A percentile compares a stretch with the other conserved stretches of the same genome.
Conservation (phyloP, 495 filamentous ascomycete species). For the Entonaema liquescens region DNA sequence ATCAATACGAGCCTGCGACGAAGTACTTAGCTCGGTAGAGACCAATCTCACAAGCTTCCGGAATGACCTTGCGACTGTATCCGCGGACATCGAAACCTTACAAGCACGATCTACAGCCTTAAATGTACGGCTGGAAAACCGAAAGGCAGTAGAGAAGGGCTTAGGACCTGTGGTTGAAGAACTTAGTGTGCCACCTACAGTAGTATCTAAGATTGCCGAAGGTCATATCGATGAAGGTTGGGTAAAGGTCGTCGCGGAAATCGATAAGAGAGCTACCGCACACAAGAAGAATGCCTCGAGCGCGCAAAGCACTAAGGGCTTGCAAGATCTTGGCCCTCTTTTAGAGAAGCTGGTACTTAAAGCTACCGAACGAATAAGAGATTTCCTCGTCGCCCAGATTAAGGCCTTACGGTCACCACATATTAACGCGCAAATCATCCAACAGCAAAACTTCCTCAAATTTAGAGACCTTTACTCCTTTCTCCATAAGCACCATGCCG, state of each 20-base stretch:
- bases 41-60: constrained; percentile 90
- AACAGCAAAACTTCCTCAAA: constrained; percentile 85
- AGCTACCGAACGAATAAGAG: constrained; percentile 92
- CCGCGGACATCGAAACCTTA: constrained; percentile 91
- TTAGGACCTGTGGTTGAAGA: constrained; percentile 93
- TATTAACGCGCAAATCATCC: constrained; percentile 95
- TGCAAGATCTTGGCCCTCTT: constrained; percentile 84
- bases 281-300: constrained; percentile 72
- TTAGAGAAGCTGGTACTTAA: constrained; percentile 84
- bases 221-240: constrained; percentile 90
- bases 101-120: constrained; percentile 85
- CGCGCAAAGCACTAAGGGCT: constrained; percentile 71
- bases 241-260: constrained; percentile 83
- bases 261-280: constrained; percentile 77
- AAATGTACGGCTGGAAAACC: constrained; percentile 87
- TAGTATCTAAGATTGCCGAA: constrained; percentile 84
- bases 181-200: constrained; percentile 81
- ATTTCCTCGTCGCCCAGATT: constrained; percentile 92
- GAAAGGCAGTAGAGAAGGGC: constrained; percentile 86
- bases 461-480: constrained; percentile 90
- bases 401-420: constrained; percentile 91
- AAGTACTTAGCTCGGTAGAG: constrained; percentile 92
- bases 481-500: constrained; percentile 77
- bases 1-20: constrained; percentile 89
- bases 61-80: constrained; percentile 88